Conservation (phyloP, 768 basidiomycete species). For the Suillus clintonianus region DNA sequence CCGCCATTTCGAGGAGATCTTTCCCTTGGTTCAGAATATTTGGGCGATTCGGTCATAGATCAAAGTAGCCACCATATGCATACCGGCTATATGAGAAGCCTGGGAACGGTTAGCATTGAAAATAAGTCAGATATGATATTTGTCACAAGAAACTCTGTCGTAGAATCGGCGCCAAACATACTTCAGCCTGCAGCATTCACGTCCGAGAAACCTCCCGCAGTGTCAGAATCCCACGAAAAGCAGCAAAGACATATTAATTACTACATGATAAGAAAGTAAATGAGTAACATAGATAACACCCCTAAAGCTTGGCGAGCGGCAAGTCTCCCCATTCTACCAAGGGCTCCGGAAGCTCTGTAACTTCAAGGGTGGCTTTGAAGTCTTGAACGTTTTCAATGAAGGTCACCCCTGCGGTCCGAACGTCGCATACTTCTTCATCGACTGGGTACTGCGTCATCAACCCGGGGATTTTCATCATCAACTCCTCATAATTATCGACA, state of each 20-base stretch:
- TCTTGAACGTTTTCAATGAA: conserved; percentile 64
- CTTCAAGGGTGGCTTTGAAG: conserved; percentile 63
- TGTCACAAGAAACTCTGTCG: not conserved
- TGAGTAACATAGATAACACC: conserved; percentile 10
- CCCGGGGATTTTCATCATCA: conserved; percentile 52
- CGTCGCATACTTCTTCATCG: conserved; percentile 51
- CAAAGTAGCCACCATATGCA: not conserved
- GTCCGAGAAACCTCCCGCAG: not conserved
- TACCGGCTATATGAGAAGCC: no score
- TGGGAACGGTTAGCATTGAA: not conserved
- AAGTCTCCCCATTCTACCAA: conserved; percentile 77
- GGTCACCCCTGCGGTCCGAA: conserved; percentile 48
- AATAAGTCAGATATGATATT: no score
- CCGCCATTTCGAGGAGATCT: not conserved
- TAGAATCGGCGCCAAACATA: not conserved
- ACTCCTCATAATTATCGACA: conserved; percentile 42
- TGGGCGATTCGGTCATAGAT: not conserved
- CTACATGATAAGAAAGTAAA: not conserved
- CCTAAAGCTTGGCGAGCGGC: conserved; percentile 57
- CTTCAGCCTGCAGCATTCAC: not conserved
- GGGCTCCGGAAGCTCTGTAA: conserved; percentile 61
- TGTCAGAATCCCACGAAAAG: not conserved
- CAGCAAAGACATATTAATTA: not conserved
- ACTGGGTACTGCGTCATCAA: conserved; percentile 60
- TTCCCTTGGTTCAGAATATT: not conserved